A percentile compares a stretch with the other conserved stretches of the same genome.
phyloP scores from a whole-genome alignment of 192 early-diverging fungal genomes.

The Podochytrium sp. region DNA sequence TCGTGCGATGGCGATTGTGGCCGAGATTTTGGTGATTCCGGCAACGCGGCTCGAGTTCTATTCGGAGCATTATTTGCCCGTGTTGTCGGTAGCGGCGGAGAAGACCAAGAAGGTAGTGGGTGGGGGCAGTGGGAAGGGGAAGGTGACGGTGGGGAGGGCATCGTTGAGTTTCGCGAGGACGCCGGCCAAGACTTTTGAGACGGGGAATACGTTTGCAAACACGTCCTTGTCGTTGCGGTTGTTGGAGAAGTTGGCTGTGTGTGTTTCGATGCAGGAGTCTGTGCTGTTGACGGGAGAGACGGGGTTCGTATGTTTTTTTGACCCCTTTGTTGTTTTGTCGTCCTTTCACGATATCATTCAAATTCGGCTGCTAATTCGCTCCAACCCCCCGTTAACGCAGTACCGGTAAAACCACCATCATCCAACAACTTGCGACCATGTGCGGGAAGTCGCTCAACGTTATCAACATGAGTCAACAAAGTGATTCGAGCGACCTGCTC shows the following conservation, averaged over 20 bases:
- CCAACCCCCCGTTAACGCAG: not conserved
- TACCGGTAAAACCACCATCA: slow-evolving; percentile 94
- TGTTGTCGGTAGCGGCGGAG: slow-evolving; percentile 40
- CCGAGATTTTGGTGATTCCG: slow-evolving; percentile 70
- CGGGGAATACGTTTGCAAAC: slow-evolving; percentile 77
- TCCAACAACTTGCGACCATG: slow-evolving; percentile 88
- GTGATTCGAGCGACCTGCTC: slow-evolving; percentile 89
- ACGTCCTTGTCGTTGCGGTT: slow-evolving; percentile 80
- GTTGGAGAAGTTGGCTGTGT: slow-evolving; percentile 85
- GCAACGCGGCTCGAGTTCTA: slow-evolving; percentile 71
- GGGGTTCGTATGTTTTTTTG: slow-evolving; percentile 49
- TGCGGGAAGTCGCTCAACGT: slow-evolving; percentile 76
- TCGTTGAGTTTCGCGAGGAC: slow-evolving; percentile 7
- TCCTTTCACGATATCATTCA: not conserved
- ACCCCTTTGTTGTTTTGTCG: not conserved
- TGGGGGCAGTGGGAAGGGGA: not conserved
- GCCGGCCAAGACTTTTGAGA: not conserved
- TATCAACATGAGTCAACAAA: slow-evolving; percentile 97
- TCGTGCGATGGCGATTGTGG: slow-evolving; percentile 64
- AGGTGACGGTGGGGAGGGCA: slow-evolving; percentile 16
- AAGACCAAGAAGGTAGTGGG: not conserved
- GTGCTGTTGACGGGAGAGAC: slow-evolving; percentile 94
- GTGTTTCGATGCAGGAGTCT: slow-evolving; percentile 80
- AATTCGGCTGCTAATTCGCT: not conserved
- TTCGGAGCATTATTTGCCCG: slow-evolving; percentile 70